Percentiles rank a stretch among this genome's conserved stretches.
Conservation (phyloP, 192 early-diverging fungal species). For the Entomortierella beljakovae region DNA sequence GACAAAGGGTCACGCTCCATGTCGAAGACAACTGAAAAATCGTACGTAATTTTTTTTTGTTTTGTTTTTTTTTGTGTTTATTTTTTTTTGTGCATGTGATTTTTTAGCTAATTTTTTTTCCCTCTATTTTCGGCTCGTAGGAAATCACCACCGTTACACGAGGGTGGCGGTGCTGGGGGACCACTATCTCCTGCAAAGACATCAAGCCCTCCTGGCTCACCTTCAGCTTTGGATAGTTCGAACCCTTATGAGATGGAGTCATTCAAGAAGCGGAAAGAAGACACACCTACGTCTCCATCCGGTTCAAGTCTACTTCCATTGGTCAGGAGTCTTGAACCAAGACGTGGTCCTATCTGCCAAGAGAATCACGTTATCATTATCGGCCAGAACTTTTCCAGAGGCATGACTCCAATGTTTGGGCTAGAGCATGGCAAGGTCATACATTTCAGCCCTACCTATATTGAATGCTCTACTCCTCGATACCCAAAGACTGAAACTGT, state of each 20-base stretch:
- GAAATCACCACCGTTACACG: constrained; percentile 46
- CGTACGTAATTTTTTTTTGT: constrained; percentile 14
- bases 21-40: constrained; percentile 35
- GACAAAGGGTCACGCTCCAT: constrained; percentile 41
- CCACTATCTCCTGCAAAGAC: constrained; percentile 53
- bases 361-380: constrained; percentile 56
- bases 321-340: constrained; percentile 42
- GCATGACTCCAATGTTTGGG: constrained; percentile 53
- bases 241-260: constrained; percentile 25
- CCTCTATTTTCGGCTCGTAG: constrained; percentile 13
- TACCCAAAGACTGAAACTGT: constrained; percentile 44
- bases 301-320: constrained; percentile 25
- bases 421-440: constrained; percentile 40
- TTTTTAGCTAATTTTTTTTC: neutral
- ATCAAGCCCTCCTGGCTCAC: constrained; percentile 46
- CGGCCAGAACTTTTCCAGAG: constrained; percentile 44
- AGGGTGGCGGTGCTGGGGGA: constrained; percentile 38
- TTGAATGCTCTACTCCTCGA: constrained; percentile 48
- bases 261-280: constrained; percentile 40
- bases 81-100: constrained; percentile 7
- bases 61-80: neutral
- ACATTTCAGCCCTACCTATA: constrained; percentile 47
- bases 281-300: constrained; percentile 38
- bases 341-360: constrained; percentile 42
- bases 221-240: constrained; percentile 3